Evolutionary conservation across 23 red algal species (phyloP), one percentile per base, ranked within the genome.

Genomic region (Pyropia haitanensis): DNA sequence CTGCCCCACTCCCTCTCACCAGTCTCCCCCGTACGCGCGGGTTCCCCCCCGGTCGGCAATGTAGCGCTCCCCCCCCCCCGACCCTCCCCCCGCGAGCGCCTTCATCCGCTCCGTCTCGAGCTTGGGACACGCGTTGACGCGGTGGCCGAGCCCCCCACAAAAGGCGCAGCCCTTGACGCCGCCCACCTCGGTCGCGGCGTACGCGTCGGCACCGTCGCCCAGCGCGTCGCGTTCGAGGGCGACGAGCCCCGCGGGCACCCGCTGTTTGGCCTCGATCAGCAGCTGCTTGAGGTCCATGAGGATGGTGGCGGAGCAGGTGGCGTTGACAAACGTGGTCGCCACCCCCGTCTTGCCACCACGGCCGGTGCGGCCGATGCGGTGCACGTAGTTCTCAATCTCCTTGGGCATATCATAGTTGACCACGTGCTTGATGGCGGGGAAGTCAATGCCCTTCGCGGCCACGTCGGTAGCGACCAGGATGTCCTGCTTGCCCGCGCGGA

Each of bases 381-480:
- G 92, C n/a, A 89, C 84, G 68, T 96, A 96, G 26, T 81, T 74
- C 46, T 85, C 77, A 62, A 89, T 88, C 32, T 89, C 92, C 33
- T 80, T 78, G 2, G 92, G 92, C 83, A 96, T 77, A 66, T 90
- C 92, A 25, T 79, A 89, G 53, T 96, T 90, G 48, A 96, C 85
- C 21, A 96, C 92, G 30, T 89, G 83, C 17, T 79, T 77, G 49
- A 96, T 83, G 17, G 78, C 56, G 16, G 78, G 78, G 71, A 96
- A 84, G 65, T 96, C 92, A 7, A 96, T 24, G 3, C 92, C 92
- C 53, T 88, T 88, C 24, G 92, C 92, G 27, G 92, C 92, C 56
- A 96, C 81, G 64, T 96, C 92, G 1, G 84, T 96, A 16, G 83
- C 84, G 48, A 96, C 92, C 8, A 96, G 70, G 15, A 96, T 77